phyloP scores from a whole-genome alignment of 805 yeast species.

The Starmerella etchellsii region DNA sequence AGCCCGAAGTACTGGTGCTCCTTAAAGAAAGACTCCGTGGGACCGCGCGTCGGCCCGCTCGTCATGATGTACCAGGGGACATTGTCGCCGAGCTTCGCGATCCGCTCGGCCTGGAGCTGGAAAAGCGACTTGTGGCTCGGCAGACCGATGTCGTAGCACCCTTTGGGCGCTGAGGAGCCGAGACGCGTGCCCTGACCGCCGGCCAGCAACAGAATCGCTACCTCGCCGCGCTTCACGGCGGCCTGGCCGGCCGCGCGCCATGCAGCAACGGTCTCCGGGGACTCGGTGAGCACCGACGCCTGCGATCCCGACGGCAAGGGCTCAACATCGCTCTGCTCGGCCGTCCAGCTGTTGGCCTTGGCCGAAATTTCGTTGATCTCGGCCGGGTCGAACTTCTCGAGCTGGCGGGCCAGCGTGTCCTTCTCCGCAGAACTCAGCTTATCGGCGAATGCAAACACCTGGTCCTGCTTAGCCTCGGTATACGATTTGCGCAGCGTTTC shows the following conservation, averaged over 20 bases:
- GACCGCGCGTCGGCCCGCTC: constrained; percentile 66
- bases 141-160: constrained; percentile 77
- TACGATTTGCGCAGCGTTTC: constrained; percentile 18
- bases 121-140: constrained; percentile 78
- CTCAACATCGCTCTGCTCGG: constrained; percentile 16
- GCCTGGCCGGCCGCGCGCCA: constrained; percentile 49
- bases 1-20: constrained; percentile 62
- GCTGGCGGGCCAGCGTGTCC: constrained; percentile 25
- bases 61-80: constrained; percentile 93
- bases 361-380: constrained; percentile 25
- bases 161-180: constrained; percentile 85
- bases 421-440: constrained; percentile 22
- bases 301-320: constrained; percentile 25
- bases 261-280: constrained; percentile 22
- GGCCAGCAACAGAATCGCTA: constrained; percentile 85
- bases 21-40: constrained; percentile 61
- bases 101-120: constrained; percentile 85
- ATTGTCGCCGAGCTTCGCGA: constrained; percentile 36
- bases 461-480: constrained; percentile 30
- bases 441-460: constrained; percentile 31
- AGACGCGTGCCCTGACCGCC: constrained; percentile 98
- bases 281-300: constrained; percentile 22
- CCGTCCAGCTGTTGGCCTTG: constrained; percentile 11
- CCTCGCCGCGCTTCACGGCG: constrained; percentile 58
- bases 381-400: constrained; percentile 28